Conservation (phyloP, 805 yeast species). For the Lipomyces chichibuensis region DNA sequence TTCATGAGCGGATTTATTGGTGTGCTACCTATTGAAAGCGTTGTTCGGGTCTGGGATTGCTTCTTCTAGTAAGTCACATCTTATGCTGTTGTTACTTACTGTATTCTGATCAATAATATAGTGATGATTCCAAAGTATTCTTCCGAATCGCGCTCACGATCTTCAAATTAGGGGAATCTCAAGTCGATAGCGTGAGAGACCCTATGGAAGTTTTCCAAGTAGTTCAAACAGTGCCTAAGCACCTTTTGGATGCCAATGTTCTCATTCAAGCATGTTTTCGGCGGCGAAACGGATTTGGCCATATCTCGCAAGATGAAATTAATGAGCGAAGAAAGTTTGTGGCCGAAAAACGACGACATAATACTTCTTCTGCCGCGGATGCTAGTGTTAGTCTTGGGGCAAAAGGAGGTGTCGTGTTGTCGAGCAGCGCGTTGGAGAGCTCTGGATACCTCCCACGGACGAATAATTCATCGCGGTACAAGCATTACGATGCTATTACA, state of each 20-base stretch:
- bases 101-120: background rate
- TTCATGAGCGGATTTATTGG: conserved; percentile 97
- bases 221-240: conserved; percentile 80
- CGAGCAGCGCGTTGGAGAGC: background rate
- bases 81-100: no score
- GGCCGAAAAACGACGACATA: conserved; percentile 56
- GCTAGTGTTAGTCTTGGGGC: background rate
- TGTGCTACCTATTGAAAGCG: conserved; percentile 82
- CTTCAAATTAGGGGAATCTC: conserved; percentile 72
- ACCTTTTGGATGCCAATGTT: conserved; percentile 65
- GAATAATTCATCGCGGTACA: conserved; percentile 10
- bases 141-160: conserved; percentile 82
- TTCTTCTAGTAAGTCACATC: conserved; percentile 59
- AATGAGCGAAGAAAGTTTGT: conserved; percentile 78
- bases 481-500: conserved; percentile 17
- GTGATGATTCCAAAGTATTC: conserved; percentile 81
- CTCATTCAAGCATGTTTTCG: conserved; percentile 77
- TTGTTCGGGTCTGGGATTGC: conserved; percentile 91
- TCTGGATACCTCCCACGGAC: conserved; percentile 6
- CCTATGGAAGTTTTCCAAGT: conserved; percentile 75
- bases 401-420: background rate
- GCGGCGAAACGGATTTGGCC: conserved; percentile 70
- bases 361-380: conserved; percentile 24
- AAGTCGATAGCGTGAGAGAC: conserved; percentile 51
- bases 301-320: conserved; percentile 80